Conservation (phyloP, 208 protist genomes). For the Crithidia fasciculata region DNA sequence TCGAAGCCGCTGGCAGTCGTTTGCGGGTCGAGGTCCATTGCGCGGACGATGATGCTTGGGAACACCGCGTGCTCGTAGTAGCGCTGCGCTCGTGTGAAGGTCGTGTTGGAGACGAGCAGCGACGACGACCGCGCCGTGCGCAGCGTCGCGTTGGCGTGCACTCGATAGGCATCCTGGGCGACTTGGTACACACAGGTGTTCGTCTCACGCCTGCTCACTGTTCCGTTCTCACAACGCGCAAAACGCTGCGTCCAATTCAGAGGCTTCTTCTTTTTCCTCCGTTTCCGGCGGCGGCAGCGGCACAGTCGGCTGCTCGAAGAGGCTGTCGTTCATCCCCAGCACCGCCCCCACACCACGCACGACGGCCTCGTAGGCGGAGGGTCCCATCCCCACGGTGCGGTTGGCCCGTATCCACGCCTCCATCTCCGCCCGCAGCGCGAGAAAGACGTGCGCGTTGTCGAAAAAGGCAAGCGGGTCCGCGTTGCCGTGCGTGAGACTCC, state of each 20-base stretch:
- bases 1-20: slow-evolving; percentile 5
- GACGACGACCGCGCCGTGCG: slow-evolving; percentile 25
- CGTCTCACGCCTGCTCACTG: not conserved
- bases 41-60: slow-evolving; percentile 38
- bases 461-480: slow-evolving; percentile 5
- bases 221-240: not conserved
- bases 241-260: slow-evolving; percentile 8
- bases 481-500: slow-evolving; percentile 21
- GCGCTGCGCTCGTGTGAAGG: slow-evolving; percentile 26
- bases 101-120: slow-evolving; percentile 35
- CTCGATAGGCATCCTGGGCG: slow-evolving; percentile 20
- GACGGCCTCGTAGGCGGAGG: slow-evolving; percentile 30
- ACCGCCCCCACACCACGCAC: slow-evolving; percentile 17
- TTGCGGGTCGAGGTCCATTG: slow-evolving; percentile 25
- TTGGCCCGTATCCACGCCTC: slow-evolving; percentile 27
- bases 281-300: not conserved
- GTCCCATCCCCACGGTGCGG: slow-evolving; percentile 37
- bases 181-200: slow-evolving; percentile 13
- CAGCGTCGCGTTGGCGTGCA: slow-evolving; percentile 39
- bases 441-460: slow-evolving; percentile 29
- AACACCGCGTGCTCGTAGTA: slow-evolving; percentile 34
- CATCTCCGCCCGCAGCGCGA: slow-evolving; percentile 38
- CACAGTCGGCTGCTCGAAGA: not conserved
- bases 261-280: not conserved
- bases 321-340: slow-evolving; percentile 13